A percentile compares a stretch with the other conserved stretches of the same genome.
These are phyloP conservation scores for Setaria viridis DNA, from an alignment of 202 grass and related monocot species.

Conservation along the genomic window DNA sequence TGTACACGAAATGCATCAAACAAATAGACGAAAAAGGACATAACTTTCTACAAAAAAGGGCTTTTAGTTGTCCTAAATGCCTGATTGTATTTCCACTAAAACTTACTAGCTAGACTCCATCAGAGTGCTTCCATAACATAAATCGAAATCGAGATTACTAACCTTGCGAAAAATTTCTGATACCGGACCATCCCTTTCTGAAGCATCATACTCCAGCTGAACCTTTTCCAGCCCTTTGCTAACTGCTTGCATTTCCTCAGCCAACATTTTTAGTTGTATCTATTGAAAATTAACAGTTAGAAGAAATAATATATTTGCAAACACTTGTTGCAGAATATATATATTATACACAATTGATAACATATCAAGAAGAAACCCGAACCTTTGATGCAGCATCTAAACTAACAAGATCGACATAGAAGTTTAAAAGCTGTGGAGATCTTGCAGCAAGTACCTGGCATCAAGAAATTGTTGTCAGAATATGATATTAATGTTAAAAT, in stretches of 20 bases:
- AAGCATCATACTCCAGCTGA: slow-evolving; percentile 81
- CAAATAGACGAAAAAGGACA: slow-evolving; percentile 15
- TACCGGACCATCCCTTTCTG: slow-evolving; percentile 96
- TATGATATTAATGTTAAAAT: slow-evolving; percentile 36
- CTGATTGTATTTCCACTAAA: slow-evolving; percentile 5
- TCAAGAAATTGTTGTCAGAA: slow-evolving; percentile 36
- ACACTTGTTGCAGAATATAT: slow-evolving; percentile 32
- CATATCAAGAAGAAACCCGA: slow-evolving; percentile 44
- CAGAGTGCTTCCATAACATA: background rate
- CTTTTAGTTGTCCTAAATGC: background rate
- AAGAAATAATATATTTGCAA: slow-evolving; percentile 36
- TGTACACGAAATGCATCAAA: slow-evolving; percentile 23
- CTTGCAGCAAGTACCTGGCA: slow-evolving; percentile 87
- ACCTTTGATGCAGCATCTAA: slow-evolving; percentile 99
- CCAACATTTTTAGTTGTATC: slow-evolving; percentile 98
- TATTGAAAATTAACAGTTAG: slow-evolving; percentile 49
- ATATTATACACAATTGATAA: slow-evolving; percentile 30
- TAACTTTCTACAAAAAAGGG: slow-evolving; percentile 3
- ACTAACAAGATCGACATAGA: slow-evolving; percentile 84
- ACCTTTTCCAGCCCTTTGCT: slow-evolving; percentile 96
- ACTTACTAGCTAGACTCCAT: slow-evolving; percentile 2
- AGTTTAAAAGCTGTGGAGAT: slow-evolving; percentile 86
- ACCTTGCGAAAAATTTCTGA: slow-evolving; percentile 92
- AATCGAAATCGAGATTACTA: slow-evolving; percentile 22
- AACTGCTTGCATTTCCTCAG: slow-evolving; percentile 99